Conservation (phyloP, 495 filamentous ascomycete species). For the Tuber brumale region DNA sequence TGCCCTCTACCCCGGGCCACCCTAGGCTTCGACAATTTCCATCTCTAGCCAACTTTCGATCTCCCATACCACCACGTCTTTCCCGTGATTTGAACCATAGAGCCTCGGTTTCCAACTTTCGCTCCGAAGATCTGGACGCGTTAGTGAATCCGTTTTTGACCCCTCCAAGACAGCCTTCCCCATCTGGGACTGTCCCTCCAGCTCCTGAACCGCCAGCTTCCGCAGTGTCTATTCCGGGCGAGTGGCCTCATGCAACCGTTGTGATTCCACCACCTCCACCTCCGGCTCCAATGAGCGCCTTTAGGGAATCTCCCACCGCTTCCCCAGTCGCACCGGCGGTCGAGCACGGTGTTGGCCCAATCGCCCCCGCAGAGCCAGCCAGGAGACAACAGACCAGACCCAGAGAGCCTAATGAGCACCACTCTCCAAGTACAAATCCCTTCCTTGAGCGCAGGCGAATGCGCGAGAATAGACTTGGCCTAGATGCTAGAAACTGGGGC, state of each 20-base stretch:
- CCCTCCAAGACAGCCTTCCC: conserved; percentile 32
- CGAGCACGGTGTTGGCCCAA: conserved; percentile 12
- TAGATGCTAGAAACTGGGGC: conserved; percentile 6
- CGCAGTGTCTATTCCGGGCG: conserved; percentile 8
- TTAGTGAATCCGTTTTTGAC: conserved; percentile 25
- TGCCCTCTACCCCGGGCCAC: conserved; percentile 21
- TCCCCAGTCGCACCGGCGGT: background rate
- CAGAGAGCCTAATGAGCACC: background rate
- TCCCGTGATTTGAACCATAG: conserved; percentile 22
- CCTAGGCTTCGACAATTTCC: conserved; percentile 25
- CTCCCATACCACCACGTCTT: conserved; percentile 13
- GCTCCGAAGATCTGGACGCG: conserved; percentile 11
- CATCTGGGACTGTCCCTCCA: background rate
- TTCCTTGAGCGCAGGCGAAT: conserved; percentile 21
- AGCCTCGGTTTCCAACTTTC: conserved; percentile 33
- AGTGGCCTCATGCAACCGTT: conserved; percentile 25
- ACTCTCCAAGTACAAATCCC: conserved; percentile 15
- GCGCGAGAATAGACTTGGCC: conserved; percentile 10
- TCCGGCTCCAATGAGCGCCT: conserved; percentile 31
- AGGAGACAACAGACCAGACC: conserved; percentile 13
- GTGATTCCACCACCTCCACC: conserved; percentile 32
- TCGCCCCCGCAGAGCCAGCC: conserved; percentile 9
- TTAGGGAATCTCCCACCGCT: conserved; percentile 1
- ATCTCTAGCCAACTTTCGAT: conserved; percentile 30
- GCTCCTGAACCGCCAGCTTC: conserved; percentile 6